Conservation (phyloP, 345 rosid species). For the Citrus sp. region DNA sequence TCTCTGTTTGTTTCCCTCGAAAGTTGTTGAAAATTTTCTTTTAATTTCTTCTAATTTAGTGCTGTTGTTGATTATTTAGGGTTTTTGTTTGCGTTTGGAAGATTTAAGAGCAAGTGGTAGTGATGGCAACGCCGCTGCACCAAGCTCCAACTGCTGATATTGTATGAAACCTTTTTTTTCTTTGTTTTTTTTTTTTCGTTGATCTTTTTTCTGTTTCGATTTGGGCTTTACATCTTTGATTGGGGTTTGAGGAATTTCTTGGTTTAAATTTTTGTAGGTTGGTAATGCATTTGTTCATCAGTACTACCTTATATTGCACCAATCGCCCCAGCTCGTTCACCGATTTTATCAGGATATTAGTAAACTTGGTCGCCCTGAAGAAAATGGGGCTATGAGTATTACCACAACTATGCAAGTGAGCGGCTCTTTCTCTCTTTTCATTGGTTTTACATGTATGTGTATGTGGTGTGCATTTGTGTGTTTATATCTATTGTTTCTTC, state of each 20-base stretch:
- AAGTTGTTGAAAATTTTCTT: not conserved
- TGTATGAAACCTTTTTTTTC: constrained; percentile 21
- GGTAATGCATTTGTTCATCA: constrained; percentile 96
- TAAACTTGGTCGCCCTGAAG: constrained; percentile 90
- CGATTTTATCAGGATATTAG: constrained; percentile 90
- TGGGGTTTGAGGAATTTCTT: not conserved
- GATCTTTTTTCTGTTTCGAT: not conserved
- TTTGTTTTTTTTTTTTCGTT: not conserved
- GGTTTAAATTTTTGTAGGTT: constrained; percentile 38
- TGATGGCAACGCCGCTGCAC: constrained; percentile 45
- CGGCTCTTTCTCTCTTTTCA: not conserved
- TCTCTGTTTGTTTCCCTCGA: constrained; percentile 6
- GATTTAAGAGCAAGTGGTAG: not conserved
- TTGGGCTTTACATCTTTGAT: not conserved
- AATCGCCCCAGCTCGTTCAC: constrained; percentile 87
- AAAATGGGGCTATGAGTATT: constrained; percentile 58
- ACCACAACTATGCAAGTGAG: constrained; percentile 89
- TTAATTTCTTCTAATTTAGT: not conserved
- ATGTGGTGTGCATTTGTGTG: not conserved
- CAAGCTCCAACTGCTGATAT: constrained; percentile 42
- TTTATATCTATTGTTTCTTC: constrained; percentile 4
- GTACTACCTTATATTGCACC: constrained; percentile 82
- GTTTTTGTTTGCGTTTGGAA: constrained; percentile 18
- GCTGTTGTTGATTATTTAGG: not conserved
- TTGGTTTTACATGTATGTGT: not conserved